Evolutionary conservation across 2,329 filamentous ascomycete genomes (phyloP), one percentile per base, ranked within the genome.

Genomic region (Colletotrichum orchidophilum): DNA sequence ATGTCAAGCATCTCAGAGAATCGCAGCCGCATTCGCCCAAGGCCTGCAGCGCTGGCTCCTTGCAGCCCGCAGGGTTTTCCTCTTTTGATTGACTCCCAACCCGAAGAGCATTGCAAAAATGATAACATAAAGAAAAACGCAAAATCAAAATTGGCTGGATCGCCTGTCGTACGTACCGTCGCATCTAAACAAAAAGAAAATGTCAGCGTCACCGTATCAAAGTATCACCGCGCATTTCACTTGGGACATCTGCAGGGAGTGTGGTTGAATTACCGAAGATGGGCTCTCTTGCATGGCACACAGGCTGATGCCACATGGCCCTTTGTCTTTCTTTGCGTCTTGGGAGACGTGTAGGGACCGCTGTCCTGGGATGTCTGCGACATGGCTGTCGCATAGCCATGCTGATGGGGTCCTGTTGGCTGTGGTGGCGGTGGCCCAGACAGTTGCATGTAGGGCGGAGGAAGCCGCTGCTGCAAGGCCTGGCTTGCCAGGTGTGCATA

Each of bases 231-330:
- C 24, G 27, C 71, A 53, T 58, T 52, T 39, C 35, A 57, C 27
- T 49, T 53, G 24, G 39, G 27, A 46, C 26, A 24, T 26, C n/a
- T 26, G 42, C 15, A 21, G 49, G 15, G 39, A 42, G 50, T 26
- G 24, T 55, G 39, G 24, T 49, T n/a, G 69, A 75, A 84, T 78
- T 82, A 91, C 89, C 90, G 86, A 74, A 96, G 87, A 87, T 96
- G 94, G 46, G 94, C 94, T 80, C 90, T 91, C 80, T 96, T 96
- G 83, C 94, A 96, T 71, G 94, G 94, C 75, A 96, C 91, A 79
- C 94, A 96, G 29, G 94, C 94, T 42, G 93, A 95, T 61, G 93
- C 93, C 63, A 96, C 94, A 83, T 96, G 94, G 15, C 93, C 92
- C 78, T 94, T 94, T 6, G 92, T 91, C 79, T 92, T 92, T 74